These are phyloP conservation scores for Annulohypoxylon bovei DNA, from an alignment of 495 filamentous ascomycete genomes.

Conservation along the genomic window DNA sequence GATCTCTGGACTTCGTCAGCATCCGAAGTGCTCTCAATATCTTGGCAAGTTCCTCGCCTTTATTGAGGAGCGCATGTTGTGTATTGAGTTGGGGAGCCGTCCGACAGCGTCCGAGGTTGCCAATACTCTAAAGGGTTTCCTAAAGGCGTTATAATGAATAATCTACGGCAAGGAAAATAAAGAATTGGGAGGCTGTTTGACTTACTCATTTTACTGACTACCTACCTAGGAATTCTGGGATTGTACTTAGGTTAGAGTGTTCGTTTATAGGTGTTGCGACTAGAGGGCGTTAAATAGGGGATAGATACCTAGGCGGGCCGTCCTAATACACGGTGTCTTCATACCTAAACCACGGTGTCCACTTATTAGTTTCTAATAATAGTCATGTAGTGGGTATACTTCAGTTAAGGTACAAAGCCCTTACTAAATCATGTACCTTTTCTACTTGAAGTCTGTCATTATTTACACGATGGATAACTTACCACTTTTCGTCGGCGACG, in stretches of 20 bases:
- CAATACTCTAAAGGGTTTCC: not conserved
- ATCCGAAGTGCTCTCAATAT: conserved; percentile 10
- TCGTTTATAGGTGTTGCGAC: not conserved
- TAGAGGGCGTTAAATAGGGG: no score
- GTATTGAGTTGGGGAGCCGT: not conserved
- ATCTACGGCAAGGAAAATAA: not conserved
- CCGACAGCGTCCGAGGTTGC: conserved; percentile 13
- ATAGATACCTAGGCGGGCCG: no score
- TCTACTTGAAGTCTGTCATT: no score
- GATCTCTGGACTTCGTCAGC: not conserved
- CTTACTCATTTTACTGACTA: not conserved
- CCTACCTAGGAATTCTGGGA: no score
- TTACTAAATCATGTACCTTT: no score
- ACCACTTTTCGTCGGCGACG: no score
- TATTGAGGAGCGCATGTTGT: conserved; percentile 12
- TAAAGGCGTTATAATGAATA: not conserved
- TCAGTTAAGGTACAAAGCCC: no score
- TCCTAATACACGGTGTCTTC: no score
- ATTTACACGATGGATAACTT: no score
- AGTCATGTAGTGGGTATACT: no score
- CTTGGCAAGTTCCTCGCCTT: conserved; percentile 4
- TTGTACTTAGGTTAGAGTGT: not conserved
- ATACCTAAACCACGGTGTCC: no score
- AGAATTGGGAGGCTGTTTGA: not conserved
- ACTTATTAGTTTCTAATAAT: no score